Base-by-base conservation (phyloP, 192 early-diverging fungal genomes). In the Lunasporangiospora selenospora region DNA sequence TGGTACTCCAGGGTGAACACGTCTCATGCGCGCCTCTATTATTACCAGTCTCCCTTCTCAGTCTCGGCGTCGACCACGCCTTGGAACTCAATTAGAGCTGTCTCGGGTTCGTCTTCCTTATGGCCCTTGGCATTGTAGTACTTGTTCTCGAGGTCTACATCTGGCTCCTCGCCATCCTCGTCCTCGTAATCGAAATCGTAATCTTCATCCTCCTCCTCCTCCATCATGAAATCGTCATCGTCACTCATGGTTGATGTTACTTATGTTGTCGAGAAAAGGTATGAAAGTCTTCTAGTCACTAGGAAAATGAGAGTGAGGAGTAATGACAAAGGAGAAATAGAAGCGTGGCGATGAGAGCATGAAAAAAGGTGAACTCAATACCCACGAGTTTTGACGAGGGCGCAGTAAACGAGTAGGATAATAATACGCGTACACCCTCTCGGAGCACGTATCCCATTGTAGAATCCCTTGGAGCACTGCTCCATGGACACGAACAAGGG, bases 161-260 rank as follows among this genome's bases (percentile, higher is more conserved):
- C 88, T 4, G 87, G 87, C 58, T 93, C 92, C 49, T 93, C 92
- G 36, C 85, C 85, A 40, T 93, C 91, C 39, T 92, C 89, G 58
- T 90, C 90, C 59, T 90, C 89, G 78, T 94, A 93, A 77, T 95
- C 92, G 75, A 93, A 95, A 67, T 93, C 93, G 51, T 91, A 94
- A 21, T 93, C 90, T 77, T 93, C 88, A 26, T 86, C 80, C 34
- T 84, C 83, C 32, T 86, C 85, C 48, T 83, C 81, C 46, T 83
- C 82, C 52, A 86, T 78, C 80, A 86, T 83, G 77, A 83, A 83
- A 58, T 83, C 82, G 66, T 86, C 85, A 63, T 85, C 83, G 70
- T 79, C 77, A 46, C 80, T 81, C 77, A 81, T 84, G 41, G 46
- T 21, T 58, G 24, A 61, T 51, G 3, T 34, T 27, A n/a, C 24